Conservation (phyloP, 1,284 basidiomycete species). For the Ustanciosporium gigantosporum region DNA sequence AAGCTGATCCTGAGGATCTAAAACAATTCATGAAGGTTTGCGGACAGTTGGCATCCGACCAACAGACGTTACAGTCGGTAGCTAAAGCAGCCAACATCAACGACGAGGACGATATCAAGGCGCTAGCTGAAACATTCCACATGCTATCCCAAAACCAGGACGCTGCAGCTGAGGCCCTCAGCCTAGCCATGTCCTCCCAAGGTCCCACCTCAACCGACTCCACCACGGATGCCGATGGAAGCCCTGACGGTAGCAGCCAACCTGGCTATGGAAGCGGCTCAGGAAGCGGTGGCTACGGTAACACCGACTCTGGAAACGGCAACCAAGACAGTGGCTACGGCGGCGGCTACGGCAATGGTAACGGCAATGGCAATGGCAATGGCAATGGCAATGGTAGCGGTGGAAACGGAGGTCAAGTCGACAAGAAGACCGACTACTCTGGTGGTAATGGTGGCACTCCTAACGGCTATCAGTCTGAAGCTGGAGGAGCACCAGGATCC, state of each 20-base stretch:
- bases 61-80: background rate
- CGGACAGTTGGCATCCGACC: background rate
- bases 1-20: too few relatives aligned
- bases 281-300: too few relatives aligned
- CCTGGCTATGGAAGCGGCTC: too few relatives aligned
- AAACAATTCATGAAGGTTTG: conserved; percentile 7
- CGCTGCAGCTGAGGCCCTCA: background rate
- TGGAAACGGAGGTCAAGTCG: too few relatives aligned
- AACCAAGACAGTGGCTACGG: too few relatives aligned
- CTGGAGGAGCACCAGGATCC: too few relatives aligned
- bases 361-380: background rate
- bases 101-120: background rate
- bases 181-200: background rate
- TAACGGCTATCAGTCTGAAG: too few relatives aligned
- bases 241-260: too few relatives aligned
- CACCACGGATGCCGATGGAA: background rate
- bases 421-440: too few relatives aligned
- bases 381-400: background rate
- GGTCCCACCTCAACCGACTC: background rate
- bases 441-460: background rate
- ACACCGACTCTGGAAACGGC: too few relatives aligned
- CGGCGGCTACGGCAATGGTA: background rate
- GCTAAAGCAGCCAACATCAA: conserved; percentile 1
- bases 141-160: background rate
- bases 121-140: background rate